A percentile compares a stretch with the other conserved stretches of the same genome.
Evolutionary conservation across 129 eudicot species (phyloP).

Genomic region (Chrysanthemum makinoi): DNA sequence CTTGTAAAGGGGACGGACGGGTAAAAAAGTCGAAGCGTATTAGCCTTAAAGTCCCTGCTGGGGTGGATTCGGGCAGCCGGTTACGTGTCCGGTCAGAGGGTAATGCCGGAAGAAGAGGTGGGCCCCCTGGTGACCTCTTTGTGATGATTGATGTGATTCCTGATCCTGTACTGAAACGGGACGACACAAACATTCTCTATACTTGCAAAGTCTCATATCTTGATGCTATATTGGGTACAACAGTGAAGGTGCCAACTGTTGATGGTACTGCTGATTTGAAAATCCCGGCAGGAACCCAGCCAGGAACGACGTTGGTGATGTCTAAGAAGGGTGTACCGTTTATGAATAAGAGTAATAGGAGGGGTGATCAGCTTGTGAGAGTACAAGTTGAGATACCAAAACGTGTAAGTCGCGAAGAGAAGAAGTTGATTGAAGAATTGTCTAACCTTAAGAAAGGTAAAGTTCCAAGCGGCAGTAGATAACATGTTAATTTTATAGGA

Average conservation of each 20-base stretch:
- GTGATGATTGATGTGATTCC: conserved; percentile 64
- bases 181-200: conserved; percentile 73
- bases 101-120: conserved; percentile 84
- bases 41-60: conserved; percentile 82
- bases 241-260: conserved; percentile 79
- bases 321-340: conserved; percentile 84
- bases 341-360: conserved; percentile 52
- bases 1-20: conserved; percentile 81
- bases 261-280: conserved; percentile 79
- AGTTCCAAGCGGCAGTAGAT: conserved; percentile 44
- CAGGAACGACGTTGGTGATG: conserved; percentile 81
- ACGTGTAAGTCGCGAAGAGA: conserved; percentile 65
- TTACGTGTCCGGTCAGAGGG: conserved; percentile 79
- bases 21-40: conserved; percentile 67
- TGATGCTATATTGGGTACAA: conserved; percentile 86
- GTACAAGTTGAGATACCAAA: conserved; percentile 93
- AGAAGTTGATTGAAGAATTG: conserved; percentile 73
- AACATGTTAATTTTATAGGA: neutral
- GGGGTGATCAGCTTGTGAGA: conserved; percentile 95
- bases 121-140: conserved; percentile 82
- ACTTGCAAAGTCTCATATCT: conserved; percentile 66
- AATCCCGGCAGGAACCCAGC: conserved; percentile 93
- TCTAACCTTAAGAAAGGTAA: conserved; percentile 60
- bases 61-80: conserved; percentile 83
- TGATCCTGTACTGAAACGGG: conserved; percentile 78